Base-by-base conservation (phyloP, 805 yeast genomes). In the Barnettozyma pratensis region DNA sequence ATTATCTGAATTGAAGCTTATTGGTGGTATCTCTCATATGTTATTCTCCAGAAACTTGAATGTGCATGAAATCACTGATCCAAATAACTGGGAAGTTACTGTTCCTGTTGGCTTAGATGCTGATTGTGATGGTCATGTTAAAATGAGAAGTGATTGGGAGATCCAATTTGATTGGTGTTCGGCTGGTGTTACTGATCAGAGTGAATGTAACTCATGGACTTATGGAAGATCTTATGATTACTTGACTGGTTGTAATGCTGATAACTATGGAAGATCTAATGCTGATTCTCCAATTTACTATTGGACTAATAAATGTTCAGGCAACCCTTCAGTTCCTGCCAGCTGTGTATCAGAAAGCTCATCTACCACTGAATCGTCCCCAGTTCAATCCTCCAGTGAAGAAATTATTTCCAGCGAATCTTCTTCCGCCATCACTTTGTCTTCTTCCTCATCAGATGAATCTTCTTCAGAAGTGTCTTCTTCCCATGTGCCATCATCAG, bases 141-240 rank as follows among this genome's bases (percentile, higher is more conserved):
- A 42, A 25, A 42, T 47, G 47, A 46, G 44, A 34, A 41, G 42
- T 14, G 37, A 27, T 4, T 56, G 45, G 41, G 49, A 53, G 37
- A 56, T 60, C 19, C 61, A 60, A 44, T 58, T 39, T 37, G 61
- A 60, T 27, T 60, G 64, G 62, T 56, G 62, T 45, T 14, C 54
- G 9, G 51, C 62, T n/a, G 59, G 58, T 44, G 59, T 29, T 6
- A 41, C 41, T 12, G 31, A 37, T 29, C 4, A 19, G 27, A 6
- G 26, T 6, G 37, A 46, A 19, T 46, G 46, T n/a, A 11, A 30
- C 1, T 4, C 3, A 1, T 49, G 52, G 52, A 35, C 28, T 7
- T 49, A 44, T 27, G 38, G 14, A 12, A 9, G 11, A 6, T 42
- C 46, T 6, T 49, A 49, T 28, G 52, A 49, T 36, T 45, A 49